These are phyloP conservation scores for Ilex asprella DNA, from an alignment of 257 asterid species.

Conservation along the genomic window DNA sequence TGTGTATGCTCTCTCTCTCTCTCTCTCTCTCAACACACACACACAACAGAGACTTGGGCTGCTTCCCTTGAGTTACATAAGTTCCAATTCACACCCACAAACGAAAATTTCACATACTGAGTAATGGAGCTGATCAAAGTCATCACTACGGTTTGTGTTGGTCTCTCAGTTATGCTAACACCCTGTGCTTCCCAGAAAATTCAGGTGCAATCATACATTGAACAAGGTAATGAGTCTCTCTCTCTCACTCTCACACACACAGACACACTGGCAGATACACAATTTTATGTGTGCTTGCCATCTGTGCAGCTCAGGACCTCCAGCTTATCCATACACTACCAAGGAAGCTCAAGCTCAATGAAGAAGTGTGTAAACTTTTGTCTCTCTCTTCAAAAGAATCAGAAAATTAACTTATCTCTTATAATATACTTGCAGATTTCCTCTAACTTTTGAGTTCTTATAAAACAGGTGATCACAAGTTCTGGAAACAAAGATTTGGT, in stretches of 20 bases:
- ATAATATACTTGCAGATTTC: not conserved
- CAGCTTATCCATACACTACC: conserved; percentile 27
- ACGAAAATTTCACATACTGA: conserved; percentile 1
- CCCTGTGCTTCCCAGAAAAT: conserved; percentile 28
- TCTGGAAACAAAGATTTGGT: conserved; percentile 25
- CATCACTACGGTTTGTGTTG: conserved; percentile 19
- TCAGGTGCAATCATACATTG: conserved; percentile 12
- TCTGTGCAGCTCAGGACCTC: conserved; percentile 21
- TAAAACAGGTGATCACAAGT: conserved; percentile 32
- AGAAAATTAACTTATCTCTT: no score
- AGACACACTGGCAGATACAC: not conserved
- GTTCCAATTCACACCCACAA: conserved; percentile 12
- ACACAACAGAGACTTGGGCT: not conserved
- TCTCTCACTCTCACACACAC: not conserved
- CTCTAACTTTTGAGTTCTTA: not conserved
- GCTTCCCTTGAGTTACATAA: conserved; percentile 25
- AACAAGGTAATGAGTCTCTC: conserved; percentile 20
- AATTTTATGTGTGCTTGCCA: not conserved
- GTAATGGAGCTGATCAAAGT: conserved; percentile 27
- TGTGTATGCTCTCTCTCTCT: conserved; percentile 43
- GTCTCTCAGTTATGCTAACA: conserved; percentile 26
- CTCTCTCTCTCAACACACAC: conserved; percentile 16
- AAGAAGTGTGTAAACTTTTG: conserved; percentile 24
- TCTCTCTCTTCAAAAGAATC: not conserved
- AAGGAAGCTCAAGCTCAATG: conserved; percentile 45